Evolutionary conservation across 495 filamentous ascomycete species (phyloP).

Genomic region (Xylona heveae): DNA sequence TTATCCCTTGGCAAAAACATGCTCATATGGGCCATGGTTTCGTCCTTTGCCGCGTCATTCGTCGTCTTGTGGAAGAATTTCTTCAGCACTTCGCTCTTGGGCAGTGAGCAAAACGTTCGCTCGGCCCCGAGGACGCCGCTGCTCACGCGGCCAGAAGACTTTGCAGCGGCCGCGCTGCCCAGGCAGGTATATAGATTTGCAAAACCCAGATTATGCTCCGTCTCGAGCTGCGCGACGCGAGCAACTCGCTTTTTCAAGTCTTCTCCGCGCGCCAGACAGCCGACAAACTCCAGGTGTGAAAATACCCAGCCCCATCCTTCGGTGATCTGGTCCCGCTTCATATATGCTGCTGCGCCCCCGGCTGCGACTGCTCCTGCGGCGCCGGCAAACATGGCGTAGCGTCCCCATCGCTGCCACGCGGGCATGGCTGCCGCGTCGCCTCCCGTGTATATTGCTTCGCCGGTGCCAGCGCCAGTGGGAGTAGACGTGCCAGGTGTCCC

Average conservation of each 20-base stretch:
- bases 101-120: constrained; percentile 72
- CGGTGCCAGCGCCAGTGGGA: constrained; percentile 6
- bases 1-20: constrained; percentile 8
- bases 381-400: constrained; percentile 63
- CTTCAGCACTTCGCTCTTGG: constrained; percentile 30
- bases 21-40: constrained; percentile 61
- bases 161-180: constrained; percentile 33
- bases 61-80: constrained; percentile 15
- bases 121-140: constrained; percentile 23
- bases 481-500: too few relatives aligned
- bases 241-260: constrained; percentile 50
- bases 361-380: constrained; percentile 64
- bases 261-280: constrained; percentile 56
- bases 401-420: constrained; percentile 54
- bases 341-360: constrained; percentile 71
- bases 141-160: constrained; percentile 10
- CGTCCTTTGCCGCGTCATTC: constrained; percentile 61
- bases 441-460: too few relatives aligned
- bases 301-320: constrained; percentile 59
- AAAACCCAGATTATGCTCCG: constrained; percentile 30
- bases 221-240: constrained; percentile 32
- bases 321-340: constrained; percentile 56
- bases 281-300: constrained; percentile 89
- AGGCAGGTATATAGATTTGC: constrained; percentile 69
- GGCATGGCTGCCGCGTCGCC: constrained; percentile 31